These are phyloP conservation scores for Bipolaris zeicola DNA, from an alignment of 2,329 filamentous ascomycete genomes.

Conservation along the genomic window DNA sequence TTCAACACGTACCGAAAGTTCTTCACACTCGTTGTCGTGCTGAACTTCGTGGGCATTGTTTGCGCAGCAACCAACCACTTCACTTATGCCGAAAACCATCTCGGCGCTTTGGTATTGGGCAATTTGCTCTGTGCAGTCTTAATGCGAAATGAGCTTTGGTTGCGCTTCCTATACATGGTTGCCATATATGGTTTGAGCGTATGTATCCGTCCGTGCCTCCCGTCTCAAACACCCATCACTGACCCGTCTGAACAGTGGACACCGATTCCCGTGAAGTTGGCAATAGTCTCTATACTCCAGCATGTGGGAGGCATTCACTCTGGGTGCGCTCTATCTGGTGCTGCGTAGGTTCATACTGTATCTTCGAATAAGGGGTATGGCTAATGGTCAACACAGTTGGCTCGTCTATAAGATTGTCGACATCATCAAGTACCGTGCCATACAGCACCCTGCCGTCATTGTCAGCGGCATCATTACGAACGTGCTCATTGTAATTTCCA, in stretches of 20 bases:
- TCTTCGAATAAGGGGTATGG: not conserved
- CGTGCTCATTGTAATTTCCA: constrained; percentile 44
- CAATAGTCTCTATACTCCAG: constrained; percentile 40
- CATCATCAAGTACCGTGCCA: constrained; percentile 40
- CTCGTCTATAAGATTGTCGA: constrained; percentile 44
- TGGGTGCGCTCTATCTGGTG: constrained; percentile 43
- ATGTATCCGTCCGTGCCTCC: constrained; percentile 18
- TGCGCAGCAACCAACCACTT: constrained; percentile 37
- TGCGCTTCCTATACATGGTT: constrained; percentile 41
- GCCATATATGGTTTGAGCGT: constrained; percentile 38
- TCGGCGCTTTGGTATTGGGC: constrained; percentile 41
- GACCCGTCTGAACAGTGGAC: constrained; percentile 34
- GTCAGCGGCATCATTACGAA: constrained; percentile 43
- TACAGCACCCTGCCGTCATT: constrained; percentile 41
- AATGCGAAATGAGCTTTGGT: constrained; percentile 42
- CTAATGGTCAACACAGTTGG: constrained; percentile 34
- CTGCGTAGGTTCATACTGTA: constrained; percentile 29
- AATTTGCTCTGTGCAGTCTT: constrained; percentile 41
- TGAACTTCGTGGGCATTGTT: constrained; percentile 41
- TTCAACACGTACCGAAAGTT: constrained; percentile 47
- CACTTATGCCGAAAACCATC: constrained; percentile 40
- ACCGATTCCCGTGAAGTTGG: constrained; percentile 37
- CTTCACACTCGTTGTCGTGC: constrained; percentile 39
- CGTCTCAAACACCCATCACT: constrained; percentile 2
- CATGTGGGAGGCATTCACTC: constrained; percentile 46